These are phyloP conservation scores for Trichocomaceae sp. DNA, from an alignment of 2,329 filamentous ascomycete genomes.

Conservation along the genomic window DNA sequence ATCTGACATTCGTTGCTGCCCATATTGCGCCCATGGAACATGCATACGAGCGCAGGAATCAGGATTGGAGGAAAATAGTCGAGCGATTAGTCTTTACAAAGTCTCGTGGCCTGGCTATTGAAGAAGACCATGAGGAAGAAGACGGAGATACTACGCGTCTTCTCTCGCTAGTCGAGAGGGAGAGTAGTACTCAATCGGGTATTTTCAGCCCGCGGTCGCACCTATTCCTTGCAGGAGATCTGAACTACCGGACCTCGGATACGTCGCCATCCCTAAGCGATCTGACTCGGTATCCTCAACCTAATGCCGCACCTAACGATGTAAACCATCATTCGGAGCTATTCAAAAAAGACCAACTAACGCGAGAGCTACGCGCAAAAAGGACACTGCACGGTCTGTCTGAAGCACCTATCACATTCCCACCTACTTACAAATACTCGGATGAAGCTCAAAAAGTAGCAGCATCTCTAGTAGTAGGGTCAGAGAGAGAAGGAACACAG, in stretches of 20 bases:
- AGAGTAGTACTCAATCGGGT: slow-evolving; percentile 23
- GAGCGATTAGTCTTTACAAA: slow-evolving; percentile 66
- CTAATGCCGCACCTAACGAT: slow-evolving; percentile 43
- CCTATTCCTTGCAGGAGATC: slow-evolving; percentile 80
- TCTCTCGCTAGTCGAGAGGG: slow-evolving; percentile 19
- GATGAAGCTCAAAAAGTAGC: slow-evolving; percentile 37
- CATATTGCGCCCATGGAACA: slow-evolving; percentile 86
- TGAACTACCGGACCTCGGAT: slow-evolving; percentile 86
- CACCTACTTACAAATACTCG: slow-evolving; percentile 90
- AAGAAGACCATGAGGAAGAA: slow-evolving; percentile 37
- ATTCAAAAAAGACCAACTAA: slow-evolving; percentile 71
- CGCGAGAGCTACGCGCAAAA: slow-evolving; percentile 59
- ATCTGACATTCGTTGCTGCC: slow-evolving; percentile 78
- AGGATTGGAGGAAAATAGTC: slow-evolving; percentile 82
- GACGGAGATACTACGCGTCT: slow-evolving; percentile 28
- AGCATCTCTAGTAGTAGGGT: slow-evolving; percentile 10
- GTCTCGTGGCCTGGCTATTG: slow-evolving; percentile 12
- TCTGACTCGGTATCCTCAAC: slow-evolving; percentile 55
- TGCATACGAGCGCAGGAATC: slow-evolving; percentile 66
- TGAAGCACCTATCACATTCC: slow-evolving; percentile 70
- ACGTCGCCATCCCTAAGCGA: slow-evolving; percentile 56
- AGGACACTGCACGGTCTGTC: slow-evolving; percentile 69
- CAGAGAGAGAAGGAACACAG: slow-evolving; percentile 17
- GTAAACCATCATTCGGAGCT: slow-evolving; percentile 61
- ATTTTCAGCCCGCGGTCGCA: slow-evolving; percentile 71